phyloP scores from a whole-genome alignment of 208 protist species.

The Crithidia fasciculata region DNA sequence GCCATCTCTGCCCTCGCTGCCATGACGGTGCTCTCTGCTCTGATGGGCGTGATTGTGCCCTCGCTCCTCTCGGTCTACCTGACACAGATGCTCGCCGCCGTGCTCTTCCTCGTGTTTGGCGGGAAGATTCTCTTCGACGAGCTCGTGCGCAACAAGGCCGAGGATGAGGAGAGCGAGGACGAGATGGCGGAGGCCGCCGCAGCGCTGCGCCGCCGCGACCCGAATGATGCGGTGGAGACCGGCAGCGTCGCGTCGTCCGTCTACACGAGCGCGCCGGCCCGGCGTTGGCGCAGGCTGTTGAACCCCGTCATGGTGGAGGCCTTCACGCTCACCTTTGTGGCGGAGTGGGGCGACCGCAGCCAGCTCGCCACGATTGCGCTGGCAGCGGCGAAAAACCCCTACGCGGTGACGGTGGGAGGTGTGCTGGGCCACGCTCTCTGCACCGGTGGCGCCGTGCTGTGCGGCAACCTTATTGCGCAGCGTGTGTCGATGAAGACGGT shows the following conservation, averaged over 20 bases:
- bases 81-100: constrained; percentile 85
- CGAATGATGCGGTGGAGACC: constrained; percentile 66
- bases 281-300: constrained; percentile 58
- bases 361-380: constrained; percentile 96
- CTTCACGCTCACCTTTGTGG: constrained; percentile 96
- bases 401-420: constrained; percentile 93
- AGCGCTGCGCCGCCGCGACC: constrained; percentile 79
- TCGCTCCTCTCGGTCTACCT: constrained; percentile 84
- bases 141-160: constrained; percentile 46
- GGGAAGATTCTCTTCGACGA: constrained; percentile 88
- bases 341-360: constrained; percentile 97
- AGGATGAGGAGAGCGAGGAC: constrained; percentile 82
- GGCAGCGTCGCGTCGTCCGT: constrained; percentile 43
- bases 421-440: constrained; percentile 94
- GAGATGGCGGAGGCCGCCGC: constrained; percentile 89
- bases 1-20: constrained; percentile 87
- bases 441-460: constrained; percentile 93
- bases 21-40: constrained; percentile 94
- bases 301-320: constrained; percentile 89
- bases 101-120: constrained; percentile 93
- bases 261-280: constrained; percentile 51
- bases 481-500: constrained; percentile 80
- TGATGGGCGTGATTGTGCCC: constrained; percentile 86
- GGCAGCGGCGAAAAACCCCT: constrained; percentile 91
- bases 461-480: constrained; percentile 84